phyloP scores from a whole-genome alignment of 2,329 filamentous ascomycete species.

The Basipetospora chlamydospora region DNA sequence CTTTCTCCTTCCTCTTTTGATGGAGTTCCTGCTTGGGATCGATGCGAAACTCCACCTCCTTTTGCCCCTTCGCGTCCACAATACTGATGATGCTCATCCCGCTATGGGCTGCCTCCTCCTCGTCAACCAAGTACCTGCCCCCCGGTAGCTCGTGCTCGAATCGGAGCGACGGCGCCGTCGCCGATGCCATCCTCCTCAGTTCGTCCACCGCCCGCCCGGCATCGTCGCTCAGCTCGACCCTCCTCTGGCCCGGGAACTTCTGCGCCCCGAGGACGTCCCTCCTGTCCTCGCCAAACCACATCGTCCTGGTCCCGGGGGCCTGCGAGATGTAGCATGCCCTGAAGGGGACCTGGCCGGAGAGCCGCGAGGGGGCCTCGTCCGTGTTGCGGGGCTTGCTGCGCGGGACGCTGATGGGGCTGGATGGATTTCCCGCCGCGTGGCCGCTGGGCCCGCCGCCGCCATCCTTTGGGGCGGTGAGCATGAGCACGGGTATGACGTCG shows the following conservation, averaged over 20 bases:
- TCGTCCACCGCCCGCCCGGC: background rate
- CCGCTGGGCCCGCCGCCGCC: no score
- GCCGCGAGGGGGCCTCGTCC: slow-evolving; percentile 8
- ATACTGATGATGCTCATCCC: background rate
- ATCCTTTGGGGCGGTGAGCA: slow-evolving; percentile 4
- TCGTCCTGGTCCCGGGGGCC: slow-evolving; percentile 19
- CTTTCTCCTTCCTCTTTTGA: no score
- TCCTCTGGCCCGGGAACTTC: slow-evolving; percentile 22
- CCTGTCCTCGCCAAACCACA: slow-evolving; percentile 28
- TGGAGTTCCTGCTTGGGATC: background rate
- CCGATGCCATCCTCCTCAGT: background rate
- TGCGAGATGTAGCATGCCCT: slow-evolving; percentile 24
- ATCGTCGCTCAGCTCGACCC: background rate
- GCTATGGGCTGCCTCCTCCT: background rate
- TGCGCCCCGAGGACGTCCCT: slow-evolving; percentile 26
- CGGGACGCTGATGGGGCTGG: background rate
- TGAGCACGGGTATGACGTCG: slow-evolving; percentile 9
- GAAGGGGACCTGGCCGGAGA: slow-evolving; percentile 28
- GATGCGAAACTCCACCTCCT: background rate
- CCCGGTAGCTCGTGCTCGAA: background rate
- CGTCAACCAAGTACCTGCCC: background rate
- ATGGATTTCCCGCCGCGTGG: no score
- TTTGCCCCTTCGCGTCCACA: background rate
- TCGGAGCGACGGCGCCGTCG: background rate
- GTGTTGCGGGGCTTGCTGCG: background rate